Base-by-base conservation (phyloP, 1,284 basidiomycete genomes). In the Grifola frondosa region DNA sequence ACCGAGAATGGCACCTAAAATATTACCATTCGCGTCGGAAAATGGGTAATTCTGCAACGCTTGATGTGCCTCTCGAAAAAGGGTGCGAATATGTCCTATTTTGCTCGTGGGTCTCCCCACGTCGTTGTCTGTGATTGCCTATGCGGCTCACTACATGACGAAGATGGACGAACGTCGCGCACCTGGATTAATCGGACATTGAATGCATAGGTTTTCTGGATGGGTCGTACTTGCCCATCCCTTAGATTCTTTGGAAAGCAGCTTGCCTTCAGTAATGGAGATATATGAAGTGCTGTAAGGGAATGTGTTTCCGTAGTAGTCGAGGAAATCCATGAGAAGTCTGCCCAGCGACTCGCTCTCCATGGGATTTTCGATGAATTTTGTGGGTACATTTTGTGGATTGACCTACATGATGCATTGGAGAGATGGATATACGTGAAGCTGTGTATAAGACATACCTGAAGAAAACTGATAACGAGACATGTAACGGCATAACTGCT, bases 401-500 rank as follows among this genome's bases (percentile, higher is more conserved):
- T 75, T 75, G 12, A 64, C 50, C 71, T 73, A 36, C n/a, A n/a
- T n/a, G n/a, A 37, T 1, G 30, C 19, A 23, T 30, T 23, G 26
- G 21, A 5, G 35, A 26, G 20, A 26, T 48, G 29, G 35, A 6
- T 8, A 25, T 16, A 25, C 15, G 21, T 37, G 17, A 17, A 20
- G 17, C 29, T 41, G 8, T 26, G 12, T 28, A 33, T 30, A 9
- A 41, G 23, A 61, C 71, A 40, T 30, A 84, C 82, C 68, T 91
- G 85, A 6, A 93, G 67, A 58, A 91, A 91, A 49, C 73, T 82
- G 50, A 91, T 78, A 35, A 80, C 81, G 59, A 91, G 68, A 53
- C 81, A 81, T 30, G 83, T 84, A 40, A 87, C 71, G 8, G 79
- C 78, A 65, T 90, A 92, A 63, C 84, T 86, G 17, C 88, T 84